Conservation (phyloP, 2,329 filamentous ascomycete species). For the Ceratocystis eucalypticola region DNA sequence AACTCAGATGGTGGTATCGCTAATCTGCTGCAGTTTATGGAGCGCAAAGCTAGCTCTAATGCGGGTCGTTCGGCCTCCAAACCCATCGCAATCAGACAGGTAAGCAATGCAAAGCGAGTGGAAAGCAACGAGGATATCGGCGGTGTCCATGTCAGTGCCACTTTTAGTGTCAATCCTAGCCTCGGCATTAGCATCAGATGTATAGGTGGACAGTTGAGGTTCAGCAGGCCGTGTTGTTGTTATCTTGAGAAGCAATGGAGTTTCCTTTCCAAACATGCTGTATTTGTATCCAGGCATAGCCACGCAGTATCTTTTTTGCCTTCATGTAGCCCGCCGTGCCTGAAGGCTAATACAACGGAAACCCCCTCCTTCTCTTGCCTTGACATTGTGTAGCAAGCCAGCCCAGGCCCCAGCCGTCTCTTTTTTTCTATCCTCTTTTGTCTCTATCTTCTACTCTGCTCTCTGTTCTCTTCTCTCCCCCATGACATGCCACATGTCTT, state of each 20-base stretch:
- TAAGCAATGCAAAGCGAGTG: slow-evolving; percentile 40
- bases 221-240: neutral
- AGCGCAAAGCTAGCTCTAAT: slow-evolving; percentile 52
- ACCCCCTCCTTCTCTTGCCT: neutral
- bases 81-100: slow-evolving; percentile 58
- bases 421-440: neutral
- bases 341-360: slow-evolving; percentile 18
- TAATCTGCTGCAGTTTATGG: slow-evolving; percentile 53
- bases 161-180: too few species aligned
- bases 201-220: neutral
- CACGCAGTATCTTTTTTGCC: slow-evolving; percentile 18
- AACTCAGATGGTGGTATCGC: slow-evolving; percentile 55
- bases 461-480: neutral
- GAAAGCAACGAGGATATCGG: slow-evolving; percentile 24
- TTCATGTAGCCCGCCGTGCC: slow-evolving; percentile 7
- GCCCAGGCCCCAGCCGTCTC: neutral
- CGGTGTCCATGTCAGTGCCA: slow-evolving; percentile 20
- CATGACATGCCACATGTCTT: neutral
- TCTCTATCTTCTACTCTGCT: neutral
- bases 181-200: neutral
- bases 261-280: slow-evolving; percentile 21
- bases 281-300: slow-evolving; percentile 25
- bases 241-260: slow-evolving; percentile 9
- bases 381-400: slow-evolving; percentile 1
- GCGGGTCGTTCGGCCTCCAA: slow-evolving; percentile 32